Percentiles rank a stretch among this genome's conserved stretches.
These are phyloP conservation scores for Aspergillus tamarii DNA, from an alignment of 2,329 filamentous ascomycete species.

Conservation along the genomic window DNA sequence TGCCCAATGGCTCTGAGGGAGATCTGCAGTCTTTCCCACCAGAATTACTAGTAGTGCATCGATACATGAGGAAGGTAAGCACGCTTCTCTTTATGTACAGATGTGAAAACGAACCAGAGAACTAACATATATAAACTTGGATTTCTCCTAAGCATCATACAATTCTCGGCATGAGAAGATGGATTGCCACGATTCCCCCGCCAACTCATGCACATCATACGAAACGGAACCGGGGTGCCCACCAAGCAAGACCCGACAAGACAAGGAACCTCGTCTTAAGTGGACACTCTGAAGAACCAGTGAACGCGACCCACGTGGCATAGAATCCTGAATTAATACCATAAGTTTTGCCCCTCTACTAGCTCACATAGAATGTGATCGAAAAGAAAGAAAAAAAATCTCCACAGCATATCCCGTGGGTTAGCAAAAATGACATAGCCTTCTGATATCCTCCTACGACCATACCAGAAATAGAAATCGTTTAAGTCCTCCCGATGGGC, in stretches of 20 bases:
- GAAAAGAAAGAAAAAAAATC: not conserved
- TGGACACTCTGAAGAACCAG: not conserved
- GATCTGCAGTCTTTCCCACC: not conserved
- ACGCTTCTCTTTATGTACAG: no score
- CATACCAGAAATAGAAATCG: not conserved
- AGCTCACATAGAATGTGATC: not conserved
- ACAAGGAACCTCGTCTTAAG: not conserved
- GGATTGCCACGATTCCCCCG: no score
- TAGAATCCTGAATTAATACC: not conserved
- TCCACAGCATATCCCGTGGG: not conserved
- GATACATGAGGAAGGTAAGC: no score
- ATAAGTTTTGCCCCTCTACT: not conserved
- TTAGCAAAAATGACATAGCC: not conserved
- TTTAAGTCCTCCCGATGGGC: not conserved
- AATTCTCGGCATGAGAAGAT: no score
- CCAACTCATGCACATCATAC: not conserved
- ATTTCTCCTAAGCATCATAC: no score
- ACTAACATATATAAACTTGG: no score
- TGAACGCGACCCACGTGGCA: conserved; percentile 1
- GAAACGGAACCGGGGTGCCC: not conserved
- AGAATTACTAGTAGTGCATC: not conserved
- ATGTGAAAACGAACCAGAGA: no score
- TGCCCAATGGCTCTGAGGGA: not conserved
- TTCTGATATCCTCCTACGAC: not conserved
- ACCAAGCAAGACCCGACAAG: conserved; percentile 1